Evolutionary conservation across 306 rosid species (phyloP), one percentile per base, ranked within the genome.

Genomic region (Prunus fruticosa): DNA sequence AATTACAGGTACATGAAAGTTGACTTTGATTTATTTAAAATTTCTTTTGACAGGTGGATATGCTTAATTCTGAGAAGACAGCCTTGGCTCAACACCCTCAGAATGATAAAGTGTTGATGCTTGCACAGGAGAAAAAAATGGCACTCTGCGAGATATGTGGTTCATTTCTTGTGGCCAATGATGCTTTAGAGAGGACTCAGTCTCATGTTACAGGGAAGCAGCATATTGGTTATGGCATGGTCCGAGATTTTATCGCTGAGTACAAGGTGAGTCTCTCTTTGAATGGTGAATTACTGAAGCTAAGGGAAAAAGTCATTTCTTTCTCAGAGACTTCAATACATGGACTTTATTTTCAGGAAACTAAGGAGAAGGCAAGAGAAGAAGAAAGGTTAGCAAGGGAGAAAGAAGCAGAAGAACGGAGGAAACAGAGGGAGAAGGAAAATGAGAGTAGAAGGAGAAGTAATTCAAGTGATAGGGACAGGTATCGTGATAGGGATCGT

Each of bases 201-300:
- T 96, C 99, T 81, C 99, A 96, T 77, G 84, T 96, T 72, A 88
- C 97, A 14, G 99, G 99, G 80, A 96, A 96, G 87, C 99, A 96
- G 82, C 99, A 96, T 79, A 93, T 96, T 84, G 99, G 99, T 47
- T 96, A 92, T 89, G 99, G 99, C 72, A 91, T 96, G 98, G 97
- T 96, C 82, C 90, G 99, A 5, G 98, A 96, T 78, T 96, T 96
- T 84, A 89, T 96, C 58, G 50, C 79, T 8, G 98, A 92, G 88
- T 82, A 73, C 86, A 92, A 96, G 97, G 99, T 88, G 49, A 65
- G 64, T 79, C 64, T 76, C 41, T 23, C 72, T 73, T 81, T 74
- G 18, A 38, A 41, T 64, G 61, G 41, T 68, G 64, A 72, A 71
- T 45, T 57, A 62, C 32, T n/a, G 12, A 64, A 63, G 58, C 27